A percentile compares a stretch with the other conserved stretches of the same genome.
phyloP scores from a whole-genome alignment of 2,329 filamentous ascomycete species.

The Pestalotiopsis sp. region DNA sequence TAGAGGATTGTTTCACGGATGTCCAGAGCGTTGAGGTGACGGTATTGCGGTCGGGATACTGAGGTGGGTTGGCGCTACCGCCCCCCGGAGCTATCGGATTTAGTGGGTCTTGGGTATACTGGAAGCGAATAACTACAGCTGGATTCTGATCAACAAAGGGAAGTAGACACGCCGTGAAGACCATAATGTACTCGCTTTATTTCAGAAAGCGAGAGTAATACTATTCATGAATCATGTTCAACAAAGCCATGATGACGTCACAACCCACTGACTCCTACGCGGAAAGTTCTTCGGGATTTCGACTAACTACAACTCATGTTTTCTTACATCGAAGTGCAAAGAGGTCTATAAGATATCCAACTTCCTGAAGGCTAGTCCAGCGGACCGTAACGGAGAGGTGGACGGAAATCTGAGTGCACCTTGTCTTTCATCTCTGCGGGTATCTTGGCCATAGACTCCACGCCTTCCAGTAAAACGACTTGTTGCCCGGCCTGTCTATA shows the following conservation, averaged over 20 bases:
- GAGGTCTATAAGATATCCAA: too few relatives aligned
- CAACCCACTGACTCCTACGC: too few relatives aligned
- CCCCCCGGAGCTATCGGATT: neutral
- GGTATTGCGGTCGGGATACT: neutral
- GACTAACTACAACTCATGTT: too few relatives aligned
- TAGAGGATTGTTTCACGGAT: neutral
- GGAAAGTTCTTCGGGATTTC: too few relatives aligned
- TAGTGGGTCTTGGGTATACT: neutral
- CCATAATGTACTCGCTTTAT: too few relatives aligned
- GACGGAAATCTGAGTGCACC: conserved; percentile 18
- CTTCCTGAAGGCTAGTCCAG: conserved; percentile 13
- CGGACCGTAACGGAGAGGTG: conserved; percentile 17
- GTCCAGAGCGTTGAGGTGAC: neutral
- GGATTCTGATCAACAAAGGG: too few relatives aligned
- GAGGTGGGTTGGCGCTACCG: neutral
- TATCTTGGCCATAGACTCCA: conserved; percentile 20
- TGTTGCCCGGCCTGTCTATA: conserved; percentile 19
- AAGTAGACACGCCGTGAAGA: too few relatives aligned
- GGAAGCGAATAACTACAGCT: neutral
- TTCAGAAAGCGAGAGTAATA: too few relatives aligned
- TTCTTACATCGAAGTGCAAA: too few relatives aligned
- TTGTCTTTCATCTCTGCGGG: conserved; percentile 18
- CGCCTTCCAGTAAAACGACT: conserved; percentile 19
- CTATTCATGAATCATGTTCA: too few relatives aligned
- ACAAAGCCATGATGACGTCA: too few relatives aligned